Evolutionary conservation across 2,329 filamentous ascomycete species (phyloP).

Genomic region (Trichoderma gracile): DNA sequence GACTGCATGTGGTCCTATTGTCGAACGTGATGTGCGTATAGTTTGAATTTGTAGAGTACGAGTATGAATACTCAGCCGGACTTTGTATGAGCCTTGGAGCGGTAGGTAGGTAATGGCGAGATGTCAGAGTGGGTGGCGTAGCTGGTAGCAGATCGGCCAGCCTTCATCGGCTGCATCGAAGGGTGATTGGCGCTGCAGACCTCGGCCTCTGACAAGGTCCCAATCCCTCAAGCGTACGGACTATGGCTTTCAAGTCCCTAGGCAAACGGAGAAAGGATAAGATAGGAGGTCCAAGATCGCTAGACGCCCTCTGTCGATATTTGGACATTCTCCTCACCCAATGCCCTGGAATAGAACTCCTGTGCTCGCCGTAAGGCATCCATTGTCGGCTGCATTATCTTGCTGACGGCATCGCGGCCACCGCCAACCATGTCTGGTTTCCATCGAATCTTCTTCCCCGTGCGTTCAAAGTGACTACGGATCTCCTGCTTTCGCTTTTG

Average conservation of each 20-base stretch:
- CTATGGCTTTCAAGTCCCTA: no score
- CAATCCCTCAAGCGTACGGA: no score
- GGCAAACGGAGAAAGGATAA: no score
- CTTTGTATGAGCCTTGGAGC: no score
- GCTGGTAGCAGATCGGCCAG: neutral
- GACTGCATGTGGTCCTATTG: neutral
- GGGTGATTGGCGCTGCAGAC: neutral
- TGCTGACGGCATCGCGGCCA: constrained; percentile 72
- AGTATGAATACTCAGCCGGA: neutral
- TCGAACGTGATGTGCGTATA: neutral
- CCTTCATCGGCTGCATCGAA: neutral
- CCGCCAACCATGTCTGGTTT: constrained; percentile 70
- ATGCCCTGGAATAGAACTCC: constrained; percentile 68
- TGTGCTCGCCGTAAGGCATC: constrained; percentile 70
- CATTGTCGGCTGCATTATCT: constrained; percentile 73
- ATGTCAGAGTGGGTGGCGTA: neutral
- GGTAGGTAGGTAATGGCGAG: neutral
- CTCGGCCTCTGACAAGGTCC: neutral
- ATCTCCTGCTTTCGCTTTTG: constrained; percentile 69
- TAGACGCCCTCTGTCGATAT: constrained; percentile 45
- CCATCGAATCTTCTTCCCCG: constrained; percentile 71
- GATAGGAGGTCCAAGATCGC: neutral
- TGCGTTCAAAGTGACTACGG: constrained; percentile 67
- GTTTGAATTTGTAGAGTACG: no score
- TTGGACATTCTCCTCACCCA: constrained; percentile 62